These are phyloP conservation scores for Aphanomyces cochlioides DNA, from an alignment of 352 stramenopile genomes.

Conservation along the genomic window DNA sequence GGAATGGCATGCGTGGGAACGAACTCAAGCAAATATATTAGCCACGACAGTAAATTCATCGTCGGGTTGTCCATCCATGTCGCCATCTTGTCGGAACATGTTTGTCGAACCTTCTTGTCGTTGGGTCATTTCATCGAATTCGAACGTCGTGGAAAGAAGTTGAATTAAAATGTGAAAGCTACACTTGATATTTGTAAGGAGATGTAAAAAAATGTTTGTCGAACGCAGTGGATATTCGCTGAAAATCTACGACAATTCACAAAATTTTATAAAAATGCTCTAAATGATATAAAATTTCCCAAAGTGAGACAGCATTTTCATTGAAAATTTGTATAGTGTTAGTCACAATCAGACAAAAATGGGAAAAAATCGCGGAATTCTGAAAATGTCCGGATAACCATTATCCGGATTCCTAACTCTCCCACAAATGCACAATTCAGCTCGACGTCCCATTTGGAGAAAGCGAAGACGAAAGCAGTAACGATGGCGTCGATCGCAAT, in stretches of 20 bases:
- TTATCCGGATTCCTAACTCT: neutral
- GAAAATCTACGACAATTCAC: no score
- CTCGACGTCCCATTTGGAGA: neutral
- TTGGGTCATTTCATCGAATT: no score
- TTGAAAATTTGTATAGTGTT: neutral
- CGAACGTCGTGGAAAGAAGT: neutral
- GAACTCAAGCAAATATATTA: no score
- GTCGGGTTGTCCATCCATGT: no score
- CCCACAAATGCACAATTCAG: neutral
- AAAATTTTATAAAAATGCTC: no score
- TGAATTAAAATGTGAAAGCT: constrained; percentile 5
- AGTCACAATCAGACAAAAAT: neutral
- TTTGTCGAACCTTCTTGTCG: no score
- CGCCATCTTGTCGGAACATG: no score
- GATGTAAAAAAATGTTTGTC: neutral
- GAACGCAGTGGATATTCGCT: no score
- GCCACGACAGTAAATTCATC: no score
- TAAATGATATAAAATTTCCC: no score
- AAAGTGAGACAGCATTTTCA: no score
- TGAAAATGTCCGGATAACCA: neutral
- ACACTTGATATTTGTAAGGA: neutral
- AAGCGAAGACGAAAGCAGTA: neutral
- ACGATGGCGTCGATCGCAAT: constrained; percentile 58
- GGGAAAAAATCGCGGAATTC: neutral
- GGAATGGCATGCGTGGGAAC: no score